Evolutionary conservation across 805 yeast genomes (phyloP), one percentile per base, ranked within the genome.

Genomic region (Saccharomyces paradoxus): DNA sequence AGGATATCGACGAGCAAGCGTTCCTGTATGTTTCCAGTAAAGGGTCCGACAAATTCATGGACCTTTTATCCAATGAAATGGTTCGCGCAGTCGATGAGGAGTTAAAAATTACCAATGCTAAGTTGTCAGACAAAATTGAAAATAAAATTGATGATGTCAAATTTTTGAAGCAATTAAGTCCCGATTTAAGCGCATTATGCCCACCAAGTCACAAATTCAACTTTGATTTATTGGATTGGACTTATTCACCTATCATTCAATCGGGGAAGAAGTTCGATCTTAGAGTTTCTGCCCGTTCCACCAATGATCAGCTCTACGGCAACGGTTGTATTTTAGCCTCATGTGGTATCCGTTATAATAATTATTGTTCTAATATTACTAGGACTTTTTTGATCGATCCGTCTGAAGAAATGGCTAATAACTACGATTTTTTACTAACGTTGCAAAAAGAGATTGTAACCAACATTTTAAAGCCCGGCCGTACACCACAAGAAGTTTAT

Each of bases 371-470:
- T 6, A 89, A 87, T 63, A 74, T 92, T 49, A 91, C 86, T 8
- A 80, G 98, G 70, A 87, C 97, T 0, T 92, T 88, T 63, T 76
- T 92, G 67, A 88, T 92, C 64, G 96, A 89, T 67, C 97, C 97
- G 10, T 78, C 95, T 3, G 79, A 81, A 51, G 86, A 83, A 58
- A 83, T 89, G 76, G 92, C 87, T 60, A 73, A 76, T 52, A 86
- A 87, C 69, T 92, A 92, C 70, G 92, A 86, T 57, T 82, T 87
- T 63, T 74, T 91, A 60, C 70, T 88, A 54, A 77, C 77, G 50
- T 77, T 90, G 48, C 96, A 92, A 72, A 75, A 77, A 48, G 81
- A 82, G 64, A 79, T 89, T n/a, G 67, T 84, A 12, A 58, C 64
- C 6, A 72, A 74, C 21, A 69, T 81, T 32, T 74, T 89, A 61